A percentile compares a stretch with the other conserved stretches of the same genome.
phyloP scores from a whole-genome alignment of 192 early-diverging fungal species.

The Gaertneriomyces sp. region DNA sequence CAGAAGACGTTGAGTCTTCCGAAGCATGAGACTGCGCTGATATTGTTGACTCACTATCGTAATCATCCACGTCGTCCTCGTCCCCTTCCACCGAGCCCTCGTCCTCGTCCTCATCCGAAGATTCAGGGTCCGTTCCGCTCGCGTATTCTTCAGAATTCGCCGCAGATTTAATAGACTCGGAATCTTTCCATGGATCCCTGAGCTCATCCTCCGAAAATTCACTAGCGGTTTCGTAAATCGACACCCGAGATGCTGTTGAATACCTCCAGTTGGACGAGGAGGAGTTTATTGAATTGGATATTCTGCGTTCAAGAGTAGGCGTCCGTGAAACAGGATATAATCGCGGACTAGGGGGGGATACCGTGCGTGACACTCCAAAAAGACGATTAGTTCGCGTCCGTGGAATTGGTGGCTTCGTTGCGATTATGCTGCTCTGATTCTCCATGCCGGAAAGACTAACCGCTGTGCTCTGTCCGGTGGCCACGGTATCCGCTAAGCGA shows the following conservation, averaged over 20 bases:
- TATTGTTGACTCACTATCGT: too few relatives aligned
- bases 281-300: not conserved
- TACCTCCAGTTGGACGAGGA: slow-evolving; percentile 4
- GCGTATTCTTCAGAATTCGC: too few relatives aligned
- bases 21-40: too few relatives aligned
- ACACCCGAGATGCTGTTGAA: slow-evolving; percentile 18
- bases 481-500: not conserved
- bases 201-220: slow-evolving; percentile 25
- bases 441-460: not conserved
- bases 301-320: not conserved
- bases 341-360: not conserved
- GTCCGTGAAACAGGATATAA: not conserved
- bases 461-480: not conserved
- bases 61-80: too few relatives aligned
- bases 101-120: not conserved
- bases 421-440: not conserved
- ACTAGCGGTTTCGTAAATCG: slow-evolving; percentile 23
- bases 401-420: not conserved
- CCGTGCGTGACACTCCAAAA: slow-evolving; percentile 6
- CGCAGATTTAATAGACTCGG: too few relatives aligned
- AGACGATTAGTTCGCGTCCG: not conserved
- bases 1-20: too few relatives aligned
- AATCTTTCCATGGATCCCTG: too few relatives aligned
- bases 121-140: too few relatives aligned
- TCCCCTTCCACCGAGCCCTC: not conserved